A percentile compares a stretch with the other conserved stretches of the same genome.
Evolutionary conservation across 2,329 filamentous ascomycete species (phyloP).

Genomic region (Ceratocystis albifundus): DNA sequence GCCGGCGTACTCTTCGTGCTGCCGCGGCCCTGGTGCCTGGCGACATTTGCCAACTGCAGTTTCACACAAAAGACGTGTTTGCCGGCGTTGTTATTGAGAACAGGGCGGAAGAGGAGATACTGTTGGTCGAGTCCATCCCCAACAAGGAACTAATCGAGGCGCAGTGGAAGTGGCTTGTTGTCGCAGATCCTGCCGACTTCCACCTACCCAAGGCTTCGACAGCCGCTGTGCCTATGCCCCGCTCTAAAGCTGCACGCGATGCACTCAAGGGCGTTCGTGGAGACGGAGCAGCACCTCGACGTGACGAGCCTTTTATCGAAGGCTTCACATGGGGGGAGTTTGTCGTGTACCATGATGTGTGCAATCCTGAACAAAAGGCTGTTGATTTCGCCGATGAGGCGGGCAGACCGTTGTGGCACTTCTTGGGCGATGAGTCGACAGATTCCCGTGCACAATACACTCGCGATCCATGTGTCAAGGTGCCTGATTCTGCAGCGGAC

Average conservation of each 20-base stretch:
- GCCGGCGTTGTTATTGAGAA: slow-evolving; percentile 84
- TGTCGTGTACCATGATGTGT: slow-evolving; percentile 42
- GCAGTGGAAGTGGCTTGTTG: slow-evolving; percentile 71
- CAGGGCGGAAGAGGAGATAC: slow-evolving; percentile 56
- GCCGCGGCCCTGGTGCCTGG: slow-evolving; percentile 58
- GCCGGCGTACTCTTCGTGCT: slow-evolving; percentile 54
- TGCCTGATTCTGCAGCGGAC: slow-evolving; percentile 57
- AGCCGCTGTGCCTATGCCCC: slow-evolving; percentile 58
- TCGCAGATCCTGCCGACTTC: slow-evolving; percentile 60
- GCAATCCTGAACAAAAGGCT: slow-evolving; percentile 26
- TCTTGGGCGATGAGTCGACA: slow-evolving; percentile 74
- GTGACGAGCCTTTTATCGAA: slow-evolving; percentile 55
- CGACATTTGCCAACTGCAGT: slow-evolving; percentile 79
- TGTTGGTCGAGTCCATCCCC: slow-evolving; percentile 74
- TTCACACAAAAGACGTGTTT: slow-evolving; percentile 74
- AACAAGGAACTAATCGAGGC: slow-evolving; percentile 67
- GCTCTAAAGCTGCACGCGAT: slow-evolving; percentile 48
- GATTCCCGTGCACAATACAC: slow-evolving; percentile 88
- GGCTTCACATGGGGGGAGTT: slow-evolving; percentile 72
- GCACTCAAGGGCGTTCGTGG: slow-evolving; percentile 52
- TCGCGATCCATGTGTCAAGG: slow-evolving; percentile 51
- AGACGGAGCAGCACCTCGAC: slow-evolving; percentile 49
- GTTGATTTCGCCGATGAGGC: slow-evolving; percentile 35
- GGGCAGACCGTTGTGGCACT: slow-evolving; percentile 59
- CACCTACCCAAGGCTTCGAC: slow-evolving; percentile 62